A percentile compares a stretch with the other conserved stretches of the same genome.
Conservation (phyloP, 2,329 filamentous ascomycete genomes). For the Penicillium occitanis region DNA sequence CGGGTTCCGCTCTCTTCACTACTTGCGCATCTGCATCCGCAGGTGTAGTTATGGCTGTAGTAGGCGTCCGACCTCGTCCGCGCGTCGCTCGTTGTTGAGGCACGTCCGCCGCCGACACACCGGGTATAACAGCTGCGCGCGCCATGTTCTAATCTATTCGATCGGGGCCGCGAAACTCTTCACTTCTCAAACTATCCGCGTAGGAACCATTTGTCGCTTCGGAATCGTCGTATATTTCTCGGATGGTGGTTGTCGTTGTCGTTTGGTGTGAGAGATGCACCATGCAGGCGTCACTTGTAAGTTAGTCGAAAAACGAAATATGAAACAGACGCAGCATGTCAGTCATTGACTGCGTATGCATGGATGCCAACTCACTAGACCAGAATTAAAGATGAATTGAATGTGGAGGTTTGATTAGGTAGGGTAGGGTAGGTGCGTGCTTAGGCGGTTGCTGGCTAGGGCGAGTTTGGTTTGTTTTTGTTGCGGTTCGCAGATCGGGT, state of each 20-base stretch:
- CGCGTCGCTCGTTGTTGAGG: conserved; percentile 14
- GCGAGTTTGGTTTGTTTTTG: conserved; percentile 1
- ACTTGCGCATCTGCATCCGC: not conserved
- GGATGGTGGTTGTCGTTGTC: not conserved
- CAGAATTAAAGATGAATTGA: not conserved
- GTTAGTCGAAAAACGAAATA: not conserved
- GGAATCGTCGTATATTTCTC: not conserved
- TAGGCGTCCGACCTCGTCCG: conserved; percentile 13
- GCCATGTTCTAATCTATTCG: conserved; percentile 10
- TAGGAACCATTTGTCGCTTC: not conserved
- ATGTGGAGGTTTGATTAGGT: not conserved
- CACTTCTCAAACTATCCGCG: not conserved
- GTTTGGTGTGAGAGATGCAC: not conserved
- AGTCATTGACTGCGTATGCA: not conserved
- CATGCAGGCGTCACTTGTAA: not conserved
- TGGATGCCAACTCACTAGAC: not conserved
- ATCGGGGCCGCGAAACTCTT: not conserved
- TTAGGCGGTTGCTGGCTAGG: not conserved
- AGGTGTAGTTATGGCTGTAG: not conserved
- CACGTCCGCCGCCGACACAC: conserved; percentile 2
- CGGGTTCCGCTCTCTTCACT: conserved; percentile 4
- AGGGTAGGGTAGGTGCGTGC: not conserved
- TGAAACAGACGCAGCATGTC: not conserved
- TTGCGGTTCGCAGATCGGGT: conserved; percentile 17
- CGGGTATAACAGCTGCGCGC: conserved; percentile 20